phyloP scores from a whole-genome alignment of 1,139 yeast genomes.

The Hyphopichia buzzinii region DNA sequence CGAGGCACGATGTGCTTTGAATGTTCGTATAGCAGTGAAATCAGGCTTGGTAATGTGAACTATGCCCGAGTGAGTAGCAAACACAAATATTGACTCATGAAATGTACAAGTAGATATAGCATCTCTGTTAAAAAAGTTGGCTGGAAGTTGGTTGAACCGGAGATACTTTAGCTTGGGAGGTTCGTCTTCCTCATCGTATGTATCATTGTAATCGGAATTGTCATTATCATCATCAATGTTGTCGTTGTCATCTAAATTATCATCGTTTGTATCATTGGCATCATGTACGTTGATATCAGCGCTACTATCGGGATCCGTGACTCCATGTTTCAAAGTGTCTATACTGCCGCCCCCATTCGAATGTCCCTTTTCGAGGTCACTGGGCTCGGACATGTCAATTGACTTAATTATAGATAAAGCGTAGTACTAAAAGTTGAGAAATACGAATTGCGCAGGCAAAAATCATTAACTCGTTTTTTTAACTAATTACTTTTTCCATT shows the following conservation, averaged over 20 bases:
- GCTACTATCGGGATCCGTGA: too few species aligned
- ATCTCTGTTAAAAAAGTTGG: constrained; percentile 66
- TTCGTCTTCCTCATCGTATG: constrained; percentile 46
- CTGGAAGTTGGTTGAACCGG: constrained; percentile 62
- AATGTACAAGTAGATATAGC: constrained; percentile 71
- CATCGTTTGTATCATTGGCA: background rate
- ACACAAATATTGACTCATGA: constrained; percentile 58
- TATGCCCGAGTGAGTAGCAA: constrained; percentile 90
- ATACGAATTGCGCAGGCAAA: too few species aligned
- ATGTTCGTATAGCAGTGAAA: constrained; percentile 60
- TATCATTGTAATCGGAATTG: constrained; percentile 17
- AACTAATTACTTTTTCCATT: background rate
- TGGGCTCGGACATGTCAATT: too few species aligned
- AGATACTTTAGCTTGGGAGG: constrained; percentile 80
- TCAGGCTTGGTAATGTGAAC: constrained; percentile 65
- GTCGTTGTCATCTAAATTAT: constrained; percentile 5
- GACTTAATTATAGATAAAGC: too few species aligned
- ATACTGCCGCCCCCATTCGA: too few species aligned
- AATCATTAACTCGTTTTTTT: background rate
- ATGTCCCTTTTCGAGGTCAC: too few species aligned
- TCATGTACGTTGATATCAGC: background rate
- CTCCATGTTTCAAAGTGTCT: too few species aligned
- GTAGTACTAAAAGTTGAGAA: too few species aligned
- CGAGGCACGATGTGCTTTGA: constrained; percentile 85
- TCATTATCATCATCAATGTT: constrained; percentile 12